phyloP scores from a whole-genome alignment of 2,329 filamentous ascomycete species.

The Sporothrix brunneoviolacea region DNA sequence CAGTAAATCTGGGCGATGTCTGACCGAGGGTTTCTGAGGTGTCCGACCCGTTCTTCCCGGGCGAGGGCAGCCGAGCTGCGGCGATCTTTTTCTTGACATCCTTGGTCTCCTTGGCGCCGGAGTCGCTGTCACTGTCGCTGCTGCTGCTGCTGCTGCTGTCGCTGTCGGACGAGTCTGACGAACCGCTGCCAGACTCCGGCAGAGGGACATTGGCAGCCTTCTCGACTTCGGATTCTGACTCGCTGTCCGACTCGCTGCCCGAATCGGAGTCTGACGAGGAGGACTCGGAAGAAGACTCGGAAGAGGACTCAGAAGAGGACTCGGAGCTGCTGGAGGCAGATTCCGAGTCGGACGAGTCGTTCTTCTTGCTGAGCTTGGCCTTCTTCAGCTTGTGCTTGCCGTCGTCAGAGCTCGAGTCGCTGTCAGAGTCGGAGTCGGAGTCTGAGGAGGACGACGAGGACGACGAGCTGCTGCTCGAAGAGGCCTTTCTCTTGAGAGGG shows the following conservation, averaged over 20 bases:
- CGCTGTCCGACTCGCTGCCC: slow-evolving; percentile 19
- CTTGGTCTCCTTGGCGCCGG: slow-evolving; percentile 3
- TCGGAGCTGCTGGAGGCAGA: slow-evolving; percentile 4
- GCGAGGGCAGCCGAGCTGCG: slow-evolving; percentile 7
- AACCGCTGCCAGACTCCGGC: slow-evolving; percentile 27
- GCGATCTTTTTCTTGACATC: background rate
- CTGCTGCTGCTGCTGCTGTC: slow-evolving; percentile 11
- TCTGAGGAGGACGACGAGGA: slow-evolving; percentile 27
- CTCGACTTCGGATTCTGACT: slow-evolving; percentile 22
- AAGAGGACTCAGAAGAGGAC: slow-evolving; percentile 22
- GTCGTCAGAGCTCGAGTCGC: slow-evolving; percentile 4
- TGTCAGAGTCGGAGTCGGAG: slow-evolving; percentile 21
- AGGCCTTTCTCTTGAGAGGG: slow-evolving; percentile 50
- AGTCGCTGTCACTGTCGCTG: slow-evolving; percentile 8
- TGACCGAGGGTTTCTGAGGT: slow-evolving; percentile 44
- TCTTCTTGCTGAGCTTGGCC: slow-evolving; percentile 15
- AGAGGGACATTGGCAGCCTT: slow-evolving; percentile 23
- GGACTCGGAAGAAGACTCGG: slow-evolving; percentile 1
- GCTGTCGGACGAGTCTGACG: background rate
- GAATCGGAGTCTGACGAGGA: slow-evolving; percentile 16
- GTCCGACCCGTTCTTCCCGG: slow-evolving; percentile 29
- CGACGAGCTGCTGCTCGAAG: slow-evolving; percentile 32
- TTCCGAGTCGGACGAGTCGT: slow-evolving; percentile 24
- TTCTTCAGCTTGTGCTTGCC: slow-evolving; percentile 21
- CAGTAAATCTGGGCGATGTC: slow-evolving; percentile 40